Base-by-base conservation (phyloP, 176 grass and related monocot species). In the Bolboschoenus planiculmis region DNA sequence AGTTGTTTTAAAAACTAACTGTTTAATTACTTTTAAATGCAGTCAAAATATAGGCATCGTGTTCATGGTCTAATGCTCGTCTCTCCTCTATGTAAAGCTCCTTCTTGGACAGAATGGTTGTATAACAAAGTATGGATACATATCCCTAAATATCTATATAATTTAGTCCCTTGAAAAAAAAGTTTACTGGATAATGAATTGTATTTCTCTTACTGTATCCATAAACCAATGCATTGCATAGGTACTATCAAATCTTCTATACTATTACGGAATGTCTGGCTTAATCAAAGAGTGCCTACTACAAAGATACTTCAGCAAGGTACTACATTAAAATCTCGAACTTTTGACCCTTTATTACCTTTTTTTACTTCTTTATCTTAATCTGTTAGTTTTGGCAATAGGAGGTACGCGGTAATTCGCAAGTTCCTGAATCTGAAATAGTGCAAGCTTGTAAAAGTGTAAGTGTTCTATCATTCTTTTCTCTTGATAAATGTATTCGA, bases 391-490 rank as follows among this genome's bases (percentile, higher is more conserved):
- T 53, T 86, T 55, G 57, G 14, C 46, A 47, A n/a, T 92, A 98
- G 95, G 95, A 95, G 67, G 90, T 98, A 84, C 90, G 89, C 1
- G 92, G 95, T 43, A 93, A 75, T 85, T 86, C 85, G 43, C 90
- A 93, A 65, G 90, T 90, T 76, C 87, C 92, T 65, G 95, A 95
- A 81, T 98, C 95, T 60, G 92, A 93, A 71, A 95, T 98, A 26
- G 89, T 98, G 16, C 95, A 98, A 83, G 92, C 92, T 39, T 98
- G 95, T 88, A 91, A 91, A 98, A 95, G 90, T 90, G 95, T 98
- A 85, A 94, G 92, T 84, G 48, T 20, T 57, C 53, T 47, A 53
- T 64, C 7, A n/a, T 24, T 9, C 56, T 63, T 66, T 14, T 54
- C 20, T 10, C 50, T 57, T 53, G 83, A 10, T 87, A 39, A 2